phyloP scores from a whole-genome alignment of 2,329 filamentous ascomycete species.

The Pseudopithomyces maydicus region DNA sequence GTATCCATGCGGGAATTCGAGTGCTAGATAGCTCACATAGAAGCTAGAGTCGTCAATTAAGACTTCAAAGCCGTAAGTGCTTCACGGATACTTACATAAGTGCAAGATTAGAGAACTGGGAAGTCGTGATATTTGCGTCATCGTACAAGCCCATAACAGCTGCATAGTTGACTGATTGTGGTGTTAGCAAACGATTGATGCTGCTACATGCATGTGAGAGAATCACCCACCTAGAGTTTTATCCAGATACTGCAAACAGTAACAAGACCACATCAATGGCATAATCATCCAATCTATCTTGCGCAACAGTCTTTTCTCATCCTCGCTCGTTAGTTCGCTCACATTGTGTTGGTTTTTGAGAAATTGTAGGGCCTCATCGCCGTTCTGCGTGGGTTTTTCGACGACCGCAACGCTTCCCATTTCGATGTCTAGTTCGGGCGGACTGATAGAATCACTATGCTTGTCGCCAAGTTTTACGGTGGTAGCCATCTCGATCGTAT shows the following conservation, averaged over 20 bases:
- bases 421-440: constrained; percentile 11
- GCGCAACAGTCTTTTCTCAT: constrained; percentile 25
- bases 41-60: constrained; percentile 18
- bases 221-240: constrained; percentile 32
- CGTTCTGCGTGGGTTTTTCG: constrained; percentile 16
- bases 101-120: constrained; percentile 44
- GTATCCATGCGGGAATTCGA: constrained; percentile 51
- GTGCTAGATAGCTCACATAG: constrained; percentile 44
- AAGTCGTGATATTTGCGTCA: constrained; percentile 42
- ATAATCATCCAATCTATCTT: constrained; percentile 51
- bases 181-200: not conserved
- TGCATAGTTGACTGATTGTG: constrained; percentile 42
- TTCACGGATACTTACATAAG: constrained; percentile 14
- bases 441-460: no score
- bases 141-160: constrained; percentile 49
- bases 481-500: no score
- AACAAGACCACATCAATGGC: constrained; percentile 46
- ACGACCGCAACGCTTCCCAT: constrained; percentile 10
- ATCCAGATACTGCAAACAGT: constrained; percentile 49
- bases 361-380: constrained; percentile 30
- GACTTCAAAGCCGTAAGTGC: no score
- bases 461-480: no score
- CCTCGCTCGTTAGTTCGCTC: constrained; percentile 16
- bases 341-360: constrained; percentile 23
- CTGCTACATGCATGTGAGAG: no score